A percentile compares a stretch with the other conserved stretches of the same genome.
phyloP scores from a whole-genome alignment of 2,329 filamentous ascomycete species.

The Diaporthe destruens region DNA sequence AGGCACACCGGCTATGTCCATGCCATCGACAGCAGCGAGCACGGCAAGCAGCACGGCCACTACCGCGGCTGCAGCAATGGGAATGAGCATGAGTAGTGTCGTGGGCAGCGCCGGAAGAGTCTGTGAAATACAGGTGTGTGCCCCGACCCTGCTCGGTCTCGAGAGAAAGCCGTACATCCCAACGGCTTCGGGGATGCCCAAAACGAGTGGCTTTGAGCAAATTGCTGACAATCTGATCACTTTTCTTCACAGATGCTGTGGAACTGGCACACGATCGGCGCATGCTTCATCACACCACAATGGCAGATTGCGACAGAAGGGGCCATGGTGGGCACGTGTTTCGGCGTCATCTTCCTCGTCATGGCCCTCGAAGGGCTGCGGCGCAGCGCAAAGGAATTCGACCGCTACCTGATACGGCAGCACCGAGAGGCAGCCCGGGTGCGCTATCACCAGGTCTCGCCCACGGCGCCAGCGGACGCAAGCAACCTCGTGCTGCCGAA shows the following conservation, averaged over 20 bases:
- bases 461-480: slow-evolving; percentile 36
- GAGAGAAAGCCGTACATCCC: no score
- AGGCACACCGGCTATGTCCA: background rate
- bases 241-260: slow-evolving; percentile 56
- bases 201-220: no score
- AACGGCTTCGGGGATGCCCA: accelerated
- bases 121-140: slow-evolving; percentile 31
- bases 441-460: slow-evolving; percentile 43
- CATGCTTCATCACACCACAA: slow-evolving; percentile 72
- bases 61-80: background rate
- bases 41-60: background rate
- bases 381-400: slow-evolving; percentile 78
- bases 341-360: slow-evolving; percentile 81
- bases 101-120: slow-evolving; percentile 26
- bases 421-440: slow-evolving; percentile 49
- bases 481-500: background rate
- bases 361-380: slow-evolving; percentile 80
- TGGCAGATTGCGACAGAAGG: slow-evolving; percentile 79
- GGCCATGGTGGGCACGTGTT: slow-evolving; percentile 85
- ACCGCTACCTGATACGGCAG: slow-evolving; percentile 72
- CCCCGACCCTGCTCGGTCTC: background rate
- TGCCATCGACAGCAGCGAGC: slow-evolving; percentile 5
- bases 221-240: background rate
- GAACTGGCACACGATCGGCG: slow-evolving; percentile 59
- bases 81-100: slow-evolving; percentile 27